phyloP scores from a whole-genome alignment of 257 asterid genomes.

The Gynochthodes officinalis region DNA sequence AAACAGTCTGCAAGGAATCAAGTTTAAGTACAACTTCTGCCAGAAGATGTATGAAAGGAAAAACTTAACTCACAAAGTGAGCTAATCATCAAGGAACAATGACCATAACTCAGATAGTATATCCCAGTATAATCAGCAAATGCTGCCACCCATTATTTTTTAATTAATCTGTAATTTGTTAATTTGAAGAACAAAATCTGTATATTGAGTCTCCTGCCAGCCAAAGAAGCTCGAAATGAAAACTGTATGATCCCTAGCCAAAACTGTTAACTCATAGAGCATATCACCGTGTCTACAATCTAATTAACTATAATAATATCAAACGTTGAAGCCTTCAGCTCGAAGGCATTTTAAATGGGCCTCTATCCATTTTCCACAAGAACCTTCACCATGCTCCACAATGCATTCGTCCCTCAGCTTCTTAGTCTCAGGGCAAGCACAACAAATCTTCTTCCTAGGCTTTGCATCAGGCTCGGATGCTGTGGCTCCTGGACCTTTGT shows the following conservation, averaged over 20 bases:
- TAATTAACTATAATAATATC: conserved; percentile 8
- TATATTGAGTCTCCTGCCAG: not conserved
- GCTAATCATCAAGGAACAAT: not conserved
- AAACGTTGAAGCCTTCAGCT: conserved; percentile 87
- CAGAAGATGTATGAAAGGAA: not conserved
- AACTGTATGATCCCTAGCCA: not conserved
- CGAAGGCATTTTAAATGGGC: conserved; percentile 84
- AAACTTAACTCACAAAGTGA: not conserved
- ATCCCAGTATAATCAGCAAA: not conserved
- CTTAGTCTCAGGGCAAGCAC: conserved; percentile 94
- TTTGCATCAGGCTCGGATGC: conserved; percentile 49
- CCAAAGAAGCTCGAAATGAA: not conserved
- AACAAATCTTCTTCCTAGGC: conserved; percentile 91
- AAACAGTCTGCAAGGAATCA: not conserved
- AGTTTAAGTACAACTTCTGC: not conserved
- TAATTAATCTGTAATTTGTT: not conserved
- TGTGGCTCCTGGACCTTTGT: conserved; percentile 31
- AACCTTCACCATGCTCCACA: conserved; percentile 73
- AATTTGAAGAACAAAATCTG: not conserved
- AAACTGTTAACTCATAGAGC: not conserved
- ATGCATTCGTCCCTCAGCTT: conserved; percentile 81
- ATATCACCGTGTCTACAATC: not conserved
- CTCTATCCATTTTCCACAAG: conserved; percentile 78
- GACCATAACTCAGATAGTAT: not conserved
- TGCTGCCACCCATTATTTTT: not conserved